Evolutionary conservation across 2,329 filamentous ascomycete species (phyloP).

Genomic region (Penicillium sp.): DNA sequence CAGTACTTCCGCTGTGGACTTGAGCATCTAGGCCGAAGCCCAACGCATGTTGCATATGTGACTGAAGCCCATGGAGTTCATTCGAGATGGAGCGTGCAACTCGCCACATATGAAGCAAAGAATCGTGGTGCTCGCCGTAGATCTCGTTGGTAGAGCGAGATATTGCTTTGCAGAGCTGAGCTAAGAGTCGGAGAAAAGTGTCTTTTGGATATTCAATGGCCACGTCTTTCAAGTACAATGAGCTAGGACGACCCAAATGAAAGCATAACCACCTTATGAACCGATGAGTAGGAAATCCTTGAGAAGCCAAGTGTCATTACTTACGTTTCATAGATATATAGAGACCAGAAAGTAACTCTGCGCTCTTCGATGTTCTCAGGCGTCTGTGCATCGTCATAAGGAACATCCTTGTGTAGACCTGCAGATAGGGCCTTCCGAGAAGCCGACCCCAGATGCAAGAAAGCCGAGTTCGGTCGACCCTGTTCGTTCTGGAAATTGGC

Average conservation of each 20-base stretch:
- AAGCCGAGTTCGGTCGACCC: conserved; percentile 43
- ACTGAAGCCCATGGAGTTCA: conserved; percentile 28
- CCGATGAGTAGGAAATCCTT: neutral
- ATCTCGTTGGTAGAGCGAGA: conserved; percentile 41
- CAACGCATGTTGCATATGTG: conserved; percentile 25
- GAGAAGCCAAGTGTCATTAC: conserved; percentile 2
- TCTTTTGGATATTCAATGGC: conserved; percentile 38
- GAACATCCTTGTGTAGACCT: conserved; percentile 43
- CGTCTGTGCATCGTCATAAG: conserved; percentile 26
- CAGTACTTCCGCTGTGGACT: conserved; percentile 36
- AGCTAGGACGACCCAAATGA: conserved; percentile 41
- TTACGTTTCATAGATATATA: conserved; percentile 45
- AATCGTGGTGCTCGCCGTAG: conserved; percentile 41
- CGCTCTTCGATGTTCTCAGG: conserved; percentile 36
- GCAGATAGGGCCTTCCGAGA: conserved; percentile 43
- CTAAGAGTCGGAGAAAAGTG: conserved; percentile 36
- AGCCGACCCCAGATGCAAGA: conserved; percentile 40
- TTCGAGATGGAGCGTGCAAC: conserved; percentile 31
- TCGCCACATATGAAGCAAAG: conserved; percentile 36
- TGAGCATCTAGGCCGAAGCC: conserved; percentile 35
- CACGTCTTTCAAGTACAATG: conserved; percentile 36
- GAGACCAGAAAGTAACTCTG: conserved; percentile 38
- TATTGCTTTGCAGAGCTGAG: conserved; percentile 38
- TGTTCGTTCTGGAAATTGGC: conserved; percentile 44
- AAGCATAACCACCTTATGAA: conserved; percentile 43